Evolutionary conservation across 106 monocot species (phyloP), one percentile per base, ranked within the genome.

Genomic region (Dioscorea zingiberensis): DNA sequence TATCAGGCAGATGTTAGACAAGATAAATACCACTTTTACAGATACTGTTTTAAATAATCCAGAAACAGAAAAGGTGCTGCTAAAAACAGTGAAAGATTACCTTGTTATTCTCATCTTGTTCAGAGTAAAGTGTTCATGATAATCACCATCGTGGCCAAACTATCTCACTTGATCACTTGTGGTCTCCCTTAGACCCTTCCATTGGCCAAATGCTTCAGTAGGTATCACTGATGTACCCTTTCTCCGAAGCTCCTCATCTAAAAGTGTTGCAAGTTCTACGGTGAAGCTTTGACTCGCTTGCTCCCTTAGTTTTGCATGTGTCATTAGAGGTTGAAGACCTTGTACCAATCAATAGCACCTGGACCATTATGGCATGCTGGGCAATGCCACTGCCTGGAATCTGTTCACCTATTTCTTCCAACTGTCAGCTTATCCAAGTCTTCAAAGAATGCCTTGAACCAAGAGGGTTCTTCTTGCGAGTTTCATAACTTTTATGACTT

Each of bases 311-410:
- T 84, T 88, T 24, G 97, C 97, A 76, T 97, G 97, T 22, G 92
- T 78, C 69, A 86, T 67, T 59, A 97, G 59, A 58, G 97, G 88
- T 71, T 85, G 88, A 16, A 97, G 70, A 23, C 97, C 97, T 65
- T 88, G 76, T 88, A 97, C 97, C 97, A 97, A 3, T 97, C 97
- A 73, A 92, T 97, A 46, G 92, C 88, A 64, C 97, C 97, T 23
- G 92, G 91, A 17, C 91, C 97, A 61, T 83, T 76, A 47, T 79
- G 76, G 60, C 97, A 97, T 23, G 91, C 97, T 14, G 97, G 81
- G 58, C 97, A 97, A 65, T 97, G 97, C 91, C 92, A 97, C 58
- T 84, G 92, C 65, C 92, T 81, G 58, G 88, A n/a, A n/a, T 72
- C 47, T 58, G 60, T 62, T 88, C 92, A 60, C 72, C 78, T 72